Conservation (phyloP, 305 asterid genomes). For the Fraxinus platypoda region DNA sequence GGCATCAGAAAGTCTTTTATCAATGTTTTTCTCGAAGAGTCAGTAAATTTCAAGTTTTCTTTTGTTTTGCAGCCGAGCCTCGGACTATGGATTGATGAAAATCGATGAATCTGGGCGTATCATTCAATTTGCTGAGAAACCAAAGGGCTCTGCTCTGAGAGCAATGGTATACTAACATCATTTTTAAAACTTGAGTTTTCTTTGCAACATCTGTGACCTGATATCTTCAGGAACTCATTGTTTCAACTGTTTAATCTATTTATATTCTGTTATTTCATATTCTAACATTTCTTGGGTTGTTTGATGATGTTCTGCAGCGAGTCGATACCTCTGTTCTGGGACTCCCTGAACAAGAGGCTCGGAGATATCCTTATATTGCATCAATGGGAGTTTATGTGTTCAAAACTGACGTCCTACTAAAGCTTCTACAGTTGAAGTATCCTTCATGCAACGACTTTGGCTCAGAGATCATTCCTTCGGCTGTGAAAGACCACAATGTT, state of each 20-base stretch:
- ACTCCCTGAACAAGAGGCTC: conserved; percentile 62
- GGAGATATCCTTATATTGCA: conserved; percentile 70
- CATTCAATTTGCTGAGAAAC: conserved; percentile 84
- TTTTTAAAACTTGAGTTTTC: neutral
- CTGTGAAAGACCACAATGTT: conserved; percentile 79
- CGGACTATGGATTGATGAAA: conserved; percentile 89
- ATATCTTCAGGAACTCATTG: neutral
- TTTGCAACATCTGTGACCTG: neutral
- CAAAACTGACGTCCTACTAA: conserved; percentile 68
- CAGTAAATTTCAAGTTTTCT: conserved; percentile 14
- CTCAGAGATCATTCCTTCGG: conserved; percentile 90
- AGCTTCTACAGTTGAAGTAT: conserved; percentile 56
- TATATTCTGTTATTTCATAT: neutral
- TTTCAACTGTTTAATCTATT: neutral
- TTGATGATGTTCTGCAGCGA: conserved; percentile 48
- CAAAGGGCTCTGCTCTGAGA: conserved; percentile 69
- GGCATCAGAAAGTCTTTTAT: neutral
- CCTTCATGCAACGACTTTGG: conserved; percentile 94
- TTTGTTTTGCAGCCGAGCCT: conserved; percentile 72
- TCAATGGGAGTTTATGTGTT: conserved; percentile 97
- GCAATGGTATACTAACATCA: conserved; percentile 53
- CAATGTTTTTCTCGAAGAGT: neutral
- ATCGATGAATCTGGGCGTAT: conserved; percentile 71
- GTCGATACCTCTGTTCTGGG: conserved; percentile 86
- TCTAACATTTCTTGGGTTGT: conserved; percentile 13